Evolutionary conservation across 257 asterid genomes (phyloP).

Genomic region (Solanum chiquidenum): DNA sequence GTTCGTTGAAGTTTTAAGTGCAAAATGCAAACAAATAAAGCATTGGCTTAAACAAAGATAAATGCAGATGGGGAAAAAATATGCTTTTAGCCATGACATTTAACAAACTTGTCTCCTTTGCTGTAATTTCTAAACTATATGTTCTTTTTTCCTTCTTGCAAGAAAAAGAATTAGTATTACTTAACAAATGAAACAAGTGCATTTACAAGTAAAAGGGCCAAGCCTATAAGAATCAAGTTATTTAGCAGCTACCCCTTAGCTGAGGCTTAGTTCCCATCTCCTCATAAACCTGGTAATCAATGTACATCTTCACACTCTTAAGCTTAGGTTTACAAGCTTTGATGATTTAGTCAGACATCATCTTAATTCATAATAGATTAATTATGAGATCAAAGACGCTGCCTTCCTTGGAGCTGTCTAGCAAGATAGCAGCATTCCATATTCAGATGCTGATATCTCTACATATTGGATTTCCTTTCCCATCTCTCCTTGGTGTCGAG

Average conservation of each 20-base stretch:
- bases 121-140: not conserved
- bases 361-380: not conserved
- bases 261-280: not conserved
- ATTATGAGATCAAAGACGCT: not conserved
- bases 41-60: not conserved
- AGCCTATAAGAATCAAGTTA: not conserved
- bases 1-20: not conserved
- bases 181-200: not conserved
- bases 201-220: not conserved
- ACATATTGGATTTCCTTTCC: slow-evolving; percentile 95
- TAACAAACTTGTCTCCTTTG: not conserved
- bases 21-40: not conserved
- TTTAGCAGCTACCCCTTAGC: not conserved
- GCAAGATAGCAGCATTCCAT: not conserved
- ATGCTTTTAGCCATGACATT: not conserved
- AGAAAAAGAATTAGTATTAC: not conserved
- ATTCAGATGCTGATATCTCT: slow-evolving; percentile 1
- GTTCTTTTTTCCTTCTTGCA: not conserved
- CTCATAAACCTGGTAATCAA: not conserved
- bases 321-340: not conserved
- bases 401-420: not conserved
- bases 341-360: not conserved
- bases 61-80: too few species aligned
- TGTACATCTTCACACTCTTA: not conserved
- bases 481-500: slow-evolving; percentile 77